Evolutionary conservation across 495 filamentous ascomycete species (phyloP).

Genomic region (Xylaria telfairii): DNA sequence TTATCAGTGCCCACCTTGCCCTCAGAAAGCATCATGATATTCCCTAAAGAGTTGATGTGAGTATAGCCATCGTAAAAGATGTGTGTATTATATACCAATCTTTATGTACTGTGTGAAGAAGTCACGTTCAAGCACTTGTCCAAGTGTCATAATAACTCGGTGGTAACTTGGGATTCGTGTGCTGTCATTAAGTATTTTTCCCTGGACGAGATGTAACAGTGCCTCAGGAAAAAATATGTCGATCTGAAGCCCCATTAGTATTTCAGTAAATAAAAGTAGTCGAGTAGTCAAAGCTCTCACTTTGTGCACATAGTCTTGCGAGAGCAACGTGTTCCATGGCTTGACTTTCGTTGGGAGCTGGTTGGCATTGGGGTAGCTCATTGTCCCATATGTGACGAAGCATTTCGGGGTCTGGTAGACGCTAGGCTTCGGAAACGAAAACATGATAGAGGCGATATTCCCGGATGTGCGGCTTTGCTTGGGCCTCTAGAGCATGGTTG

Average conservation of each 20-base stretch:
- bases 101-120: constrained; percentile 93
- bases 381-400: constrained; percentile 69
- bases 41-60: constrained; percentile 58
- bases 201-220: constrained; percentile 61
- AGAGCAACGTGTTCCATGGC: constrained; percentile 72
- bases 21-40: constrained; percentile 90
- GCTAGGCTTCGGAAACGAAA: constrained; percentile 60
- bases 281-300: constrained; percentile 48
- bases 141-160: constrained; percentile 75
- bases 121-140: constrained; percentile 70
- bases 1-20: constrained; percentile 81
- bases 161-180: constrained; percentile 61
- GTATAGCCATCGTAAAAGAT: background rate
- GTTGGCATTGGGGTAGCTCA: constrained; percentile 70
- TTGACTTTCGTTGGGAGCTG: constrained; percentile 74
- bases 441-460: constrained; percentile 54
- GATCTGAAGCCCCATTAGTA: constrained; percentile 53
- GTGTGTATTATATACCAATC: constrained; percentile 60
- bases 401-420: constrained; percentile 72
- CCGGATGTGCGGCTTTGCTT: background rate
- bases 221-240: constrained; percentile 79
- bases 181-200: constrained; percentile 52
- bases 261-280: background rate
- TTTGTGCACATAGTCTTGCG: constrained; percentile 77
- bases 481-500: background rate